phyloP scores from a whole-genome alignment of 495 filamentous ascomycete genomes.

The Penicillium verhagenii region DNA sequence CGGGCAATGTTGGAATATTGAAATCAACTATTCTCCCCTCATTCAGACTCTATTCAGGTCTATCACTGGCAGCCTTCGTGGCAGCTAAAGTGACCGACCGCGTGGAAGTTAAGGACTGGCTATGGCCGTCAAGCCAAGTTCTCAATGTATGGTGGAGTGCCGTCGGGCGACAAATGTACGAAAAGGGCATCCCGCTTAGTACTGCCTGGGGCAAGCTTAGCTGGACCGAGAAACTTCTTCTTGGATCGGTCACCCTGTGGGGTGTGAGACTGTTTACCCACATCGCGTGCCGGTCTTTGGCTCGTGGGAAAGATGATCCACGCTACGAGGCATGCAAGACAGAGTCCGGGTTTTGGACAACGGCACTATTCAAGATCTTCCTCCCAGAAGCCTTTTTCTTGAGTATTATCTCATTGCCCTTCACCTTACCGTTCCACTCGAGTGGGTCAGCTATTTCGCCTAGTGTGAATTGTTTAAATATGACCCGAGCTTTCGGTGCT shows the following conservation, averaged over 20 bases:
- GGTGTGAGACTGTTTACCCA: slow-evolving; percentile 53
- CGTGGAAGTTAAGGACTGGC: slow-evolving; percentile 56
- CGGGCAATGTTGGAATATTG: slow-evolving; percentile 41
- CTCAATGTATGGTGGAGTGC: slow-evolving; percentile 60
- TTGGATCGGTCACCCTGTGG: slow-evolving; percentile 55
- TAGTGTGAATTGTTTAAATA: slow-evolving; percentile 16
- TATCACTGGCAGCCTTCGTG: slow-evolving; percentile 47
- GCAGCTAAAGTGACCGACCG: slow-evolving; percentile 46
- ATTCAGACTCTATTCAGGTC: slow-evolving; percentile 42
- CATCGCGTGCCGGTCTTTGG: slow-evolving; percentile 41
- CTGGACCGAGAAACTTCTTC: slow-evolving; percentile 51
- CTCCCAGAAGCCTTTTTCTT: slow-evolving; percentile 41
- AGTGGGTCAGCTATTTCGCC: background rate
- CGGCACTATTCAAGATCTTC: slow-evolving; percentile 47
- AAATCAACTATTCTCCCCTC: slow-evolving; percentile 52
- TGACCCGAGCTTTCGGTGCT: slow-evolving; percentile 47
- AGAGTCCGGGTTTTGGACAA: slow-evolving; percentile 53
- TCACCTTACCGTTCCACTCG: background rate
- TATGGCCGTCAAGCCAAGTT: slow-evolving; percentile 55
- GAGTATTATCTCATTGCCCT: background rate
- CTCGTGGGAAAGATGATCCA: slow-evolving; percentile 52
- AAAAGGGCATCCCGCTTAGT: slow-evolving; percentile 35
- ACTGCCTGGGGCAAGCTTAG: slow-evolving; percentile 43
- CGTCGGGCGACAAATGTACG: slow-evolving; percentile 44
- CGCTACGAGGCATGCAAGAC: slow-evolving; percentile 51